Base-by-base conservation (phyloP, 306 rosid species). In the Cicer chorassanicum region DNA sequence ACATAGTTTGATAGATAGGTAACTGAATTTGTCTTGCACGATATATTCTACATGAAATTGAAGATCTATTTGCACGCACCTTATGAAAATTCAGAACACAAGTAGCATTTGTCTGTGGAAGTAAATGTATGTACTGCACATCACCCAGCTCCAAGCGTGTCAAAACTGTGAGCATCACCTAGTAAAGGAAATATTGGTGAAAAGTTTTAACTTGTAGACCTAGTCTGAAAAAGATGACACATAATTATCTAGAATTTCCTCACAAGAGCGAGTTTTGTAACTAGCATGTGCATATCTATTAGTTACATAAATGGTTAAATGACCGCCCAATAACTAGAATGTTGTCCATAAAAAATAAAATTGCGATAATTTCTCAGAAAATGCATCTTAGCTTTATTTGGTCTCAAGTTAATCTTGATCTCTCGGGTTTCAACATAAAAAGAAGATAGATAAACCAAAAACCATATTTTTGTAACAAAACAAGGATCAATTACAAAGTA, bases 71-170 rank as follows among this genome's bases (percentile, higher is more conserved):
- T 63, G 60, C 75, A 65, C 81, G 11, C 56, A 88, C 98, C 92
- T 86, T 86, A 65, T 93, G 97, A 74, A 93, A 93, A 82, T 53
- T 79, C 88, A 93, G 82, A 78, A 65, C 66, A 86, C 94, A 93
- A 29, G 98, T 91, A 57, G 75, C 84, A 86, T 89, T 84, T 74
- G 81, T 80, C 73, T 87, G 94, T 64, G 98, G 91, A 78, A 86
- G 93, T 77, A 93, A 73, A 62, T 82, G 88, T 86, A 93, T 71
- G 87, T 86, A 90, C 74, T 84, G 94, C 77, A 86, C 87, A 79
- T 88, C 86, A 51, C 96, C 94, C 90, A 91, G 80, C 80, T 93
- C 98, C 91, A 93, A 90, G 89, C 87, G 91, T 16, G 98, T 93
- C 78, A 93, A 74, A 84, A 93, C 76, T 18, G 98, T 93, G 81